Evolutionary conservation across 164 flowering plant genomes (phyloP).

Genomic region (Sedum album): DNA sequence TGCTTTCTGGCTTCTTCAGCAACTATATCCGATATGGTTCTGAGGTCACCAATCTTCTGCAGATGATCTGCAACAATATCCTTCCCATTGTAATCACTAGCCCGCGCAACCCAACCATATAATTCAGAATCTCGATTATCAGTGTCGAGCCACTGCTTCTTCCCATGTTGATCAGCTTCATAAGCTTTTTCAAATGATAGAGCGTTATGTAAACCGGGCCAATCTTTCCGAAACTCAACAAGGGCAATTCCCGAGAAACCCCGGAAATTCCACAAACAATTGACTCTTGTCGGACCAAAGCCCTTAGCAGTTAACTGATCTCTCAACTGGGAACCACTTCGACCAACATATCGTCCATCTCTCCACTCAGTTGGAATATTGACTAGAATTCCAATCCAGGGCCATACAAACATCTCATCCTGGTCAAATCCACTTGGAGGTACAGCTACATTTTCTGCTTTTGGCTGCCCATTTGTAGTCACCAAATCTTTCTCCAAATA

Average conservation of each 20-base stretch:
- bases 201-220: constrained; percentile 75
- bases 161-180: constrained; percentile 68
- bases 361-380: constrained; percentile 50
- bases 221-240: constrained; percentile 65
- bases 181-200: constrained; percentile 67
- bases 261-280: constrained; percentile 56
- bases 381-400: constrained; percentile 70
- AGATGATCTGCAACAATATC: constrained; percentile 62
- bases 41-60: constrained; percentile 60
- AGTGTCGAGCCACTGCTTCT: constrained; percentile 46
- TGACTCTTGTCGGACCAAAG: constrained; percentile 60
- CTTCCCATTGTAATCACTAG: neutral
- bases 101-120: constrained; percentile 65
- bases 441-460: constrained; percentile 19
- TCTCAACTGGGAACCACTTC: constrained; percentile 65
- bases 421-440: constrained; percentile 25
- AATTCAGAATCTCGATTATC: constrained; percentile 28
- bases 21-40: constrained; percentile 53
- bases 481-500: constrained; percentile 53
- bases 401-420: constrained; percentile 67
- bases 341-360: constrained; percentile 66
- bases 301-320: constrained; percentile 50
- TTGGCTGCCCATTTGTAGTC: constrained; percentile 21
- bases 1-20: constrained; percentile 71
- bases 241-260: constrained; percentile 75